Conservation (phyloP, 257 asterid genomes). For the Capsicum baccatum region DNA sequence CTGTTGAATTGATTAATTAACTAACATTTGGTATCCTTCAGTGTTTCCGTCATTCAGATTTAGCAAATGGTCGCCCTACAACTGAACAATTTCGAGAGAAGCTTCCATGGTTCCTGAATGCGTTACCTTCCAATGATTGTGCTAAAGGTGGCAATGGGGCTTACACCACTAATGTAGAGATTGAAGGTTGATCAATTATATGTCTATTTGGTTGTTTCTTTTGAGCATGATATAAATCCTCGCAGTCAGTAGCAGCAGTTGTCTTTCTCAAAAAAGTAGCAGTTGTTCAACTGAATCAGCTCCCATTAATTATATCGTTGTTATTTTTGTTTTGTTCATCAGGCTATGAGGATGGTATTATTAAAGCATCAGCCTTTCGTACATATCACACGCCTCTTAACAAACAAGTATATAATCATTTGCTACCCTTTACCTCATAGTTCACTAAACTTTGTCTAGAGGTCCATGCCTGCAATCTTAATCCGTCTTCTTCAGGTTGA, state of each 20-base stretch:
- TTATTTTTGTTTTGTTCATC: conserved; percentile 34
- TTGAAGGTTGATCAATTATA: conserved; percentile 57
- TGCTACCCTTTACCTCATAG: conserved; percentile 15
- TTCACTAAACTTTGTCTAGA: conserved; percentile 10
- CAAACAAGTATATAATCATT: conserved; percentile 66
- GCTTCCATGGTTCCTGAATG: conserved; percentile 95
- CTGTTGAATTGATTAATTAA: conserved; percentile 22
- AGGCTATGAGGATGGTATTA: conserved; percentile 80
- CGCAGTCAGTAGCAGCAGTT: background rate
- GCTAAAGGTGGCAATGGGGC: conserved; percentile 99
- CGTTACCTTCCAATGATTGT: conserved; percentile 95
- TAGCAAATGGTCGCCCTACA: conserved; percentile 83
- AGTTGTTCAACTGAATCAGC: conserved; percentile 19
- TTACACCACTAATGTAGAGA: conserved; percentile 79
- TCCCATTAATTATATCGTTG: conserved; percentile 22
- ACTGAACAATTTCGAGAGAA: conserved; percentile 80
- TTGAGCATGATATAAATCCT: background rate
- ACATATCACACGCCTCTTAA: conserved; percentile 96
- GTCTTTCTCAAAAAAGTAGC: background rate
- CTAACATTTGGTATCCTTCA: conserved; percentile 51
- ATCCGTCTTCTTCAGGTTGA: conserved; percentile 55
- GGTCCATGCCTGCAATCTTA: conserved; percentile 17
- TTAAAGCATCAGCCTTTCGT: conserved; percentile 90
- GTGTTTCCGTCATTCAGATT: conserved; percentile 94
- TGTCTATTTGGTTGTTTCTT: conserved; percentile 11